Conservation (phyloP, 768 basidiomycete species). For the Tremella fuciformis region DNA sequence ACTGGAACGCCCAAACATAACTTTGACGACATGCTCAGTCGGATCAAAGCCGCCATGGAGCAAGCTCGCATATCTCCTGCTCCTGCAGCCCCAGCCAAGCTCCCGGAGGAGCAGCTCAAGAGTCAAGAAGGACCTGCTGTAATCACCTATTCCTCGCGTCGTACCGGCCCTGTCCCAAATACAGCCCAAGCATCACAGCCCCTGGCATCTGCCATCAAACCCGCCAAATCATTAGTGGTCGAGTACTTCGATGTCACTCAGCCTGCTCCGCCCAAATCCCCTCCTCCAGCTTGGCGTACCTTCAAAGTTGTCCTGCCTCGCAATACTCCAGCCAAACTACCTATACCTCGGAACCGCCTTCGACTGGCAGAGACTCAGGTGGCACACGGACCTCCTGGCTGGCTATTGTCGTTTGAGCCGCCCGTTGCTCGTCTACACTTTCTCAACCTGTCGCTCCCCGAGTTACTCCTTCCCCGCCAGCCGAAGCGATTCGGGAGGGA, state of each 20-base stretch:
- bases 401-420: conserved; percentile 45
- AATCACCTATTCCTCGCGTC: background rate
- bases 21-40: conserved; percentile 49
- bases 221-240: conserved; percentile 18
- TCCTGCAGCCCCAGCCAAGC: conserved; percentile 2
- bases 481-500: conserved; percentile 20
- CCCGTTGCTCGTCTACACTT: conserved; percentile 38
- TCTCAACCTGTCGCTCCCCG: conserved; percentile 43
- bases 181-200: background rate
- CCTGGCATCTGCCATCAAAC: conserved; percentile 10
- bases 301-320: conserved; percentile 47
- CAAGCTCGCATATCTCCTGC: conserved; percentile 19
- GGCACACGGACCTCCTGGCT: conserved; percentile 21
- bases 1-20: conserved; percentile 12
- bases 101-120: conserved; percentile 3
- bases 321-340: conserved; percentile 10
- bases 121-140: background rate
- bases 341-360: conserved; percentile 15
- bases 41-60: conserved; percentile 51
- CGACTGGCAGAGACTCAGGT: conserved; percentile 19
- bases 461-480: conserved; percentile 39
- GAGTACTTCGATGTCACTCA: conserved; percentile 43
- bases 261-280: conserved; percentile 41
- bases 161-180: background rate
- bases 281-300: conserved; percentile 52